phyloP scores from a whole-genome alignment of 805 yeast species.

The Spathaspora passalidarum region DNA sequence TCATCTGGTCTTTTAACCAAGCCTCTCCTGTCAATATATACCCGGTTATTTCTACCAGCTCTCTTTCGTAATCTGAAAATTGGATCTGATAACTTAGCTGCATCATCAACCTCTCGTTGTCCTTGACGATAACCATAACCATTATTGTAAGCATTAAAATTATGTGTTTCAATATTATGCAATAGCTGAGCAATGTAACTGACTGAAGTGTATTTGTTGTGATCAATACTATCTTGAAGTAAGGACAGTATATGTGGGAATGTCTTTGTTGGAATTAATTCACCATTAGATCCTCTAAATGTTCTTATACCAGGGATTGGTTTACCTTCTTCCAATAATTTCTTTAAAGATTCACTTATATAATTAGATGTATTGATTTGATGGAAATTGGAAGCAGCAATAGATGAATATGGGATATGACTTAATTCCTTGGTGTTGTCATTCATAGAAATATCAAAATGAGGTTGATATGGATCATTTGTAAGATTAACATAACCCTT shows the following conservation, averaged over 20 bases:
- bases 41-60: conserved; percentile 65
- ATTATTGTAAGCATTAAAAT: conserved; percentile 37
- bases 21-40: conserved; percentile 73
- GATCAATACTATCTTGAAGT: conserved; percentile 25
- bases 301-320: conserved; percentile 44
- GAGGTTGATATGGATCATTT: conserved; percentile 83
- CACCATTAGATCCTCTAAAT: conserved; percentile 51
- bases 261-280: conserved; percentile 43
- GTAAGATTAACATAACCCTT: conserved; percentile 79
- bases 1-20: conserved; percentile 21
- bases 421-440: conserved; percentile 45
- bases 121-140: conserved; percentile 27
- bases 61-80: conserved; percentile 69
- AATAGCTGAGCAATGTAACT: conserved; percentile 39
- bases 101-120: conserved; percentile 17
- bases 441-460: conserved; percentile 60
- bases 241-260: conserved; percentile 48
- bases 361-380: conserved; percentile 63
- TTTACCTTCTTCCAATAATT: conserved; percentile 43
- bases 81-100: conserved; percentile 42
- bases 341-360: conserved; percentile 38
- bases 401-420: conserved; percentile 79
- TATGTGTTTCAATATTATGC: conserved; percentile 35
- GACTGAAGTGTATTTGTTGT: conserved; percentile 18
- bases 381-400: conserved; percentile 61